These are phyloP conservation scores for Allium sativum DNA, from an alignment of 106 monocot species.

Conservation along the genomic window DNA sequence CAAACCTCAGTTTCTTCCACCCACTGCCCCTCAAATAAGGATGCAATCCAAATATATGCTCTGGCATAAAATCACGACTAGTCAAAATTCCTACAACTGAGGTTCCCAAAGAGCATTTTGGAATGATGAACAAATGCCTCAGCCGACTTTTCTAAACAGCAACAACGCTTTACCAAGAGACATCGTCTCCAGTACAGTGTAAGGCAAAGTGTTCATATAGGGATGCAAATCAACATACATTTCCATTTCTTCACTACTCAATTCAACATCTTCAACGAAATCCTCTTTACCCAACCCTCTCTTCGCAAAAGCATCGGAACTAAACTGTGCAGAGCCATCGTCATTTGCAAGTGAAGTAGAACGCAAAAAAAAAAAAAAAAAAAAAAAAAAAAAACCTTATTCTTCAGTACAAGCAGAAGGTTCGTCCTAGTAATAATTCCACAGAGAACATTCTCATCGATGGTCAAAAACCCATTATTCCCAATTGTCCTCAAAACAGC, in stretches of 20 bases:
- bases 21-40: constrained; percentile 17
- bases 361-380: too few species aligned
- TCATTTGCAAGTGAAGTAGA: background rate
- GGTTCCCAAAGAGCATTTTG: constrained; percentile 31
- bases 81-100: constrained; percentile 47
- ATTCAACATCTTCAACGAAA: constrained; percentile 34
- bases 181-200: constrained; percentile 67
- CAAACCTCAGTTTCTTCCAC: constrained; percentile 19
- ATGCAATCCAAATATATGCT: constrained; percentile 41
- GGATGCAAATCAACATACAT: constrained; percentile 68
- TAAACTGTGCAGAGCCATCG: constrained; percentile 15
- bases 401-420: constrained; percentile 66
- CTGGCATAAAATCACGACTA: constrained; percentile 51
- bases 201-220: constrained; percentile 53
- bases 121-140: constrained; percentile 56
- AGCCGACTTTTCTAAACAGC: constrained; percentile 61
- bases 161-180: constrained; percentile 59
- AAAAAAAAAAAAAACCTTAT: constrained; percentile 40
- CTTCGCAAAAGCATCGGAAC: constrained; percentile 46
- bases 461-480: constrained; percentile 54
- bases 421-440: constrained; percentile 64
- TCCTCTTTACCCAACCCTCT: constrained; percentile 43
- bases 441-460: constrained; percentile 45
- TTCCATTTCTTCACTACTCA: constrained; percentile 50
- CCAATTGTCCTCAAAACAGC: constrained; percentile 36